Conservation (phyloP, 257 asterid genomes). For the Coffea eugenioides region DNA sequence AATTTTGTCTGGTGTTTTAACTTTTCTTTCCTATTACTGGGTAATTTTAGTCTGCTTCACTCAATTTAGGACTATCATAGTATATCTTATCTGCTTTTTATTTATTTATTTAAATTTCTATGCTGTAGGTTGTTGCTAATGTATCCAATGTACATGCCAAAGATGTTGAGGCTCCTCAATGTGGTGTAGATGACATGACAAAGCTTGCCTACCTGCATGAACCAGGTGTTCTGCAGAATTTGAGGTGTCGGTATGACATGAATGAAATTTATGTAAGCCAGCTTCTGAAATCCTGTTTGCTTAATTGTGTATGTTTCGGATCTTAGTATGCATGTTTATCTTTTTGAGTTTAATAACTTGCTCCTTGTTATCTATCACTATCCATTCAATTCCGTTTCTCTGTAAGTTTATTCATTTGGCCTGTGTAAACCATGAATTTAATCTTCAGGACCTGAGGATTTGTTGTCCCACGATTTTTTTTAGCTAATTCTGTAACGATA, state of each 20-base stretch:
- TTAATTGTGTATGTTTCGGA: not conserved
- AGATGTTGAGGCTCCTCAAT: constrained; percentile 71
- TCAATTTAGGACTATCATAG: not conserved
- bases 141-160: constrained; percentile 52
- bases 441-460: not conserved
- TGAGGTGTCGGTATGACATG: constrained; percentile 62
- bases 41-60: not conserved
- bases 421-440: not conserved
- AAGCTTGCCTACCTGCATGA: constrained; percentile 88
- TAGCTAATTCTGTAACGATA: not conserved
- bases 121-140: constrained; percentile 48
- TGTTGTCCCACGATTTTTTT: not conserved
- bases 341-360: not conserved
- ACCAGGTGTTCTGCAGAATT: constrained; percentile 82
- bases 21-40: not conserved
- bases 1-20: not conserved
- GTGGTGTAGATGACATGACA: constrained; percentile 93
- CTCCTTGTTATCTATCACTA: not conserved
- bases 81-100: not conserved
- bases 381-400: not conserved
- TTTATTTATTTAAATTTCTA: not conserved
- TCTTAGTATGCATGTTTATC: not conserved
- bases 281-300: not conserved
- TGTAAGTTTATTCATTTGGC: not conserved
- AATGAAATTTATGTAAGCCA: constrained; percentile 80